phyloP scores from a whole-genome alignment of 2,329 filamentous ascomycete genomes.

The Clonostachys rosea region DNA sequence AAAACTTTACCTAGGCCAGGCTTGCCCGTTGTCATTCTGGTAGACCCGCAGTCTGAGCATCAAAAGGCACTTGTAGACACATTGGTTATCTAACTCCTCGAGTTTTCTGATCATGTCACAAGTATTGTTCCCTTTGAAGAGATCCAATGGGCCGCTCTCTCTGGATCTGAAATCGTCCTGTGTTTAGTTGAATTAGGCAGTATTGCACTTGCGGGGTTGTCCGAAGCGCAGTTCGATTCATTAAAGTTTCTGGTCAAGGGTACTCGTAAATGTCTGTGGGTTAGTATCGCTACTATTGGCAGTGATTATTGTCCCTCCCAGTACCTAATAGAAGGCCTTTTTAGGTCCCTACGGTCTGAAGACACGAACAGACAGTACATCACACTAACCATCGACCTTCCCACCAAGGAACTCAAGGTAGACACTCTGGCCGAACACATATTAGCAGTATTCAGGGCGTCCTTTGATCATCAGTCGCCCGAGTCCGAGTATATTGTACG shows the following conservation, averaged over 20 bases:
- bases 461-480: constrained; percentile 1
- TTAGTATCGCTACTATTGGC: neutral
- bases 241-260: neutral
- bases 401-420: neutral
- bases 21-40: too few species aligned
- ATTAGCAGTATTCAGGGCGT: neutral
- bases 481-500: constrained; percentile 8
- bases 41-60: too few species aligned
- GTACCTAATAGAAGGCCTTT: neutral
- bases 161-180: too few species aligned
- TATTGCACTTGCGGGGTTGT: neutral
- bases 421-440: neutral
- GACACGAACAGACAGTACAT: neutral
- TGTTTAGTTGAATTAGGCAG: too few species aligned
- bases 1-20: too few species aligned
- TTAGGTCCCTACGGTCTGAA: neutral
- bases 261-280: neutral
- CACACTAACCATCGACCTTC: neutral
- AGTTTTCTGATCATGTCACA: too few species aligned
- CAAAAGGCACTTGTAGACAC: too few species aligned
- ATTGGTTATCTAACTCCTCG: too few species aligned
- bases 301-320: neutral
- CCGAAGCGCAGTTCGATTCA: neutral
- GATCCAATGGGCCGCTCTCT: too few species aligned
- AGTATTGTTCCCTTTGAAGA: too few species aligned